Conservation (phyloP, 768 basidiomycete genomes). For the Porpolomopsis calyptriformis region DNA sequence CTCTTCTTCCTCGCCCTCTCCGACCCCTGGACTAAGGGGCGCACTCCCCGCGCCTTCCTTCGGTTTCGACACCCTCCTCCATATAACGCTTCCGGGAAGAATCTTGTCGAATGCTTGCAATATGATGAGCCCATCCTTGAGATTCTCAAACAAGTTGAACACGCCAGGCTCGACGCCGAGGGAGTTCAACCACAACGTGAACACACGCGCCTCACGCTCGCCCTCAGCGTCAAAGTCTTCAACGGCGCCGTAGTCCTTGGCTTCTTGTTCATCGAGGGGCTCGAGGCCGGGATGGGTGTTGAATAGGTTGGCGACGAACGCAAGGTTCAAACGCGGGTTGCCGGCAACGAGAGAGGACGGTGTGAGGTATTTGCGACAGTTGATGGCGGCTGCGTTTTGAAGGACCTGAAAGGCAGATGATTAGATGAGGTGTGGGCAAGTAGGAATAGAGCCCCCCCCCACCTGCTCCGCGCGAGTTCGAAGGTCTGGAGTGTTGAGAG, state of each 20-base stretch:
- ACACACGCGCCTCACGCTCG: constrained; percentile 94
- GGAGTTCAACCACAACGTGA: constrained; percentile 97
- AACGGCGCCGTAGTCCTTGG: constrained; percentile 77
- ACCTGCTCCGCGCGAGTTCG: constrained; percentile 80
- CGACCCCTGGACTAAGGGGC: constrained; percentile 24
- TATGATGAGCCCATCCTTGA: constrained; percentile 85
- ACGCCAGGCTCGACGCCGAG: constrained; percentile 94
- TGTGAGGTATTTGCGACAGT: constrained; percentile 93
- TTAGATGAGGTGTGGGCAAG: not conserved
- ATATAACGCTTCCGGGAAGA: constrained; percentile 81
- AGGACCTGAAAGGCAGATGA: constrained; percentile 43
- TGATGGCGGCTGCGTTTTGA: constrained; percentile 87
- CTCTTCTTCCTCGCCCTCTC: constrained; percentile 57
- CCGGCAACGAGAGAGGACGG: constrained; percentile 84
- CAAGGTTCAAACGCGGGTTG: constrained; percentile 94
- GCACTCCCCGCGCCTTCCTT: constrained; percentile 45
- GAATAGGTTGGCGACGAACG: constrained; percentile 97
- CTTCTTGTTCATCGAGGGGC: constrained; percentile 89
- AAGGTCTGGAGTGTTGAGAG: constrained; percentile 77
- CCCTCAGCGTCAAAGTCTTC: constrained; percentile 99
- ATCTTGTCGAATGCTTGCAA: constrained; percentile 97
- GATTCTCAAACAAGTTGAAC: constrained; percentile 91
- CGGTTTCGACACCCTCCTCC: constrained; percentile 94
- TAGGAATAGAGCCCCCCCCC: constrained; percentile 8
- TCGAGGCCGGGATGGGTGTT: constrained; percentile 94